Conservation (phyloP, 108 stramenopile species). For the Nitzschia palea region DNA sequence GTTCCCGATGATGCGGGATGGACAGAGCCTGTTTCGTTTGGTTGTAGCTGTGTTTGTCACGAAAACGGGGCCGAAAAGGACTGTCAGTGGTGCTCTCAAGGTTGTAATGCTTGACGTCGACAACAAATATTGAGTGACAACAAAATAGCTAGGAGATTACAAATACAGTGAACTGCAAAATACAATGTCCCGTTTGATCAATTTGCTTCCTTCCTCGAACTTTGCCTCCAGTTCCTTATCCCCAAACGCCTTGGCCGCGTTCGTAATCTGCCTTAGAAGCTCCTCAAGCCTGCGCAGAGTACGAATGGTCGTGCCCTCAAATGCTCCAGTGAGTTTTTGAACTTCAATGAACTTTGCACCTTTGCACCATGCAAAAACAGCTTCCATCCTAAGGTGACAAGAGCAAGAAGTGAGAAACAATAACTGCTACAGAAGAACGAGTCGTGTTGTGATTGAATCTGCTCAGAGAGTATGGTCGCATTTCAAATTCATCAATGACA, state of each 20-base stretch:
- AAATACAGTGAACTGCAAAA: constrained; percentile 95
- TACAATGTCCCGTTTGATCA: constrained; percentile 97
- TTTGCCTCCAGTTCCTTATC: constrained; percentile 91
- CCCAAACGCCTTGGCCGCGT: constrained; percentile 92
- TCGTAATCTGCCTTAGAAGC: constrained; percentile 93
- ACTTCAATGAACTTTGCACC: constrained; percentile 97
- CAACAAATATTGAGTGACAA: neutral
- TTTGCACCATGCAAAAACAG: constrained; percentile 95
- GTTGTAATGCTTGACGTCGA: constrained; percentile 3
- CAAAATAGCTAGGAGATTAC: constrained; percentile 30
- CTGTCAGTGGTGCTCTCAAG: constrained; percentile 63
- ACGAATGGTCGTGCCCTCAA: constrained; percentile 98
- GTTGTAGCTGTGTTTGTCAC: constrained; percentile 84
- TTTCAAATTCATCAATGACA: constrained; percentile 68
- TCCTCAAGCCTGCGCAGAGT: constrained; percentile 95
- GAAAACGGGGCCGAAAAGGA: constrained; percentile 50
- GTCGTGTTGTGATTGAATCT: constrained; percentile 4
- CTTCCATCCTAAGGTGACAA: constrained; percentile 87
- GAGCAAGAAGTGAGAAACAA: neutral
- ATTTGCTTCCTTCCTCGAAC: constrained; percentile 93
- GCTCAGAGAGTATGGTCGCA: constrained; percentile 85
- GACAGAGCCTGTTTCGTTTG: constrained; percentile 29
- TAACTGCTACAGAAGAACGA: neutral
- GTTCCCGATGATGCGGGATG: constrained; percentile 22
- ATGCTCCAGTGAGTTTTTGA: constrained; percentile 92